Evolutionary conservation across 2,329 filamentous ascomycete species (phyloP).

Genomic region (Penicillium sp.): DNA sequence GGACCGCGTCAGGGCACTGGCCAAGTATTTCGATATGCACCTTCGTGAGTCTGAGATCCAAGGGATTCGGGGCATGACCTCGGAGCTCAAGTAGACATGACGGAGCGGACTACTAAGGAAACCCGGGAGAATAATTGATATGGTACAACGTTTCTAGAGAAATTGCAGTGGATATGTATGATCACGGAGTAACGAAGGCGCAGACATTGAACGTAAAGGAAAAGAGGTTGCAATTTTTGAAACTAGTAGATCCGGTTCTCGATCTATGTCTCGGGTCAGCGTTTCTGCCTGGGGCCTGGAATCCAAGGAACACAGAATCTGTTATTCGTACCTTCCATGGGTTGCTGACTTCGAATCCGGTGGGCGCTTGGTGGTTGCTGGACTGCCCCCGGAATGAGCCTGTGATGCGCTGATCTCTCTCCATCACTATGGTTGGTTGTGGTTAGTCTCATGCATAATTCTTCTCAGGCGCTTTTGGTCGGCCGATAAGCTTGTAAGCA

Average conservation of each 20-base stretch:
- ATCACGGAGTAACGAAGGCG: constrained; percentile 16
- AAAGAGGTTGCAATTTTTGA: constrained; percentile 19
- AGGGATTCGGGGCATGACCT: constrained; percentile 45
- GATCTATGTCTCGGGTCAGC: constrained; percentile 27
- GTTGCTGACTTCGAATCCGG: constrained; percentile 59
- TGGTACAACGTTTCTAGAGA: constrained; percentile 21
- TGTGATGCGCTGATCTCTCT: constrained; percentile 55
- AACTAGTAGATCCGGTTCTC: constrained; percentile 35
- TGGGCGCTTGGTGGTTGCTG: constrained; percentile 50
- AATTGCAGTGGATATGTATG: constrained; percentile 22
- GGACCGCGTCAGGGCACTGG: constrained; percentile 47
- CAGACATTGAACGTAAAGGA: constrained; percentile 17
- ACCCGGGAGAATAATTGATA: constrained; percentile 8
- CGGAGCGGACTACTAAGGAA: constrained; percentile 6
- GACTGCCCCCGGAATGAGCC: constrained; percentile 55
- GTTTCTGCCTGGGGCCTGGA: background rate
- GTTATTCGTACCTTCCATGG: constrained; percentile 52
- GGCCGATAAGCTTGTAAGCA: constrained; percentile 13
- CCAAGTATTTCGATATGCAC: constrained; percentile 46
- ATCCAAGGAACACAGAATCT: background rate
- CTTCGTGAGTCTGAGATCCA: constrained; percentile 44
- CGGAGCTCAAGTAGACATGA: constrained; percentile 35
- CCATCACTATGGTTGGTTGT: constrained; percentile 50
- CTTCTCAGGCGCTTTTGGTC: constrained; percentile 9
- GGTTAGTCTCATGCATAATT: constrained; percentile 12